These are phyloP conservation scores for Cyberlindnera misumaiensis DNA, from an alignment of 805 yeast genomes.

Conservation along the genomic window DNA sequence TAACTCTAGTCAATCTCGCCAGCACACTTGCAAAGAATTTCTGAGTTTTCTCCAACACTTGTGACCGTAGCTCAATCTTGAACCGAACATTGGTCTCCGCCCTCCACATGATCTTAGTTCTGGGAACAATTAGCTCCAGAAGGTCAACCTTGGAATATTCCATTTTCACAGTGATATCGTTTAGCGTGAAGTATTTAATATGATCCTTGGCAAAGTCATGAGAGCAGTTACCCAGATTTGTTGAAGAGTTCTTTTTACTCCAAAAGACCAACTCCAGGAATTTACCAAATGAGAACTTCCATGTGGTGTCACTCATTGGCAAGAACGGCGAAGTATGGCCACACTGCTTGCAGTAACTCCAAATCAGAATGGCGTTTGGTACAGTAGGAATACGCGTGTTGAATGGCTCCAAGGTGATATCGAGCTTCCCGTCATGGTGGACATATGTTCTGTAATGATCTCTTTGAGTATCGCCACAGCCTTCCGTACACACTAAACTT, in stretches of 20 bases:
- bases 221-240: constrained; percentile 59
- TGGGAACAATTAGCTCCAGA: constrained; percentile 76
- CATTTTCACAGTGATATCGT: constrained; percentile 70
- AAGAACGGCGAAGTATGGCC: constrained; percentile 66
- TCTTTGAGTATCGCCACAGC: constrained; percentile 62
- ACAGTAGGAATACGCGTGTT: constrained; percentile 51
- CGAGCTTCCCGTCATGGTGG: constrained; percentile 80
- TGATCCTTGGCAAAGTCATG: constrained; percentile 83
- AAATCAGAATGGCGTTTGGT: constrained; percentile 68
- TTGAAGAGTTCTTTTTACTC: constrained; percentile 47
- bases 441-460: constrained; percentile 85
- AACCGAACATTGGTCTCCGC: constrained; percentile 62
- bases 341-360: constrained; percentile 89
- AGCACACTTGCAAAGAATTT: constrained; percentile 68
- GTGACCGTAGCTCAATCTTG: constrained; percentile 55
- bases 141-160: constrained; percentile 71
- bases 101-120: constrained; percentile 61
- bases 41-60: constrained; percentile 45
- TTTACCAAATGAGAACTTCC: constrained; percentile 91
- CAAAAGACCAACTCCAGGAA: constrained; percentile 83
- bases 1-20: constrained; percentile 68
- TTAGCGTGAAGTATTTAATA: constrained; percentile 75
- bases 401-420: constrained; percentile 60
- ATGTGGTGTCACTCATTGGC: constrained; percentile 79
- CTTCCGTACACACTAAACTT: constrained; percentile 63